Percentiles rank a stretch among this genome's conserved stretches.
These are phyloP conservation scores for Rhizopus delemar DNA, from an alignment of 371 early-diverging fungal genomes.

Conservation along the genomic window DNA sequence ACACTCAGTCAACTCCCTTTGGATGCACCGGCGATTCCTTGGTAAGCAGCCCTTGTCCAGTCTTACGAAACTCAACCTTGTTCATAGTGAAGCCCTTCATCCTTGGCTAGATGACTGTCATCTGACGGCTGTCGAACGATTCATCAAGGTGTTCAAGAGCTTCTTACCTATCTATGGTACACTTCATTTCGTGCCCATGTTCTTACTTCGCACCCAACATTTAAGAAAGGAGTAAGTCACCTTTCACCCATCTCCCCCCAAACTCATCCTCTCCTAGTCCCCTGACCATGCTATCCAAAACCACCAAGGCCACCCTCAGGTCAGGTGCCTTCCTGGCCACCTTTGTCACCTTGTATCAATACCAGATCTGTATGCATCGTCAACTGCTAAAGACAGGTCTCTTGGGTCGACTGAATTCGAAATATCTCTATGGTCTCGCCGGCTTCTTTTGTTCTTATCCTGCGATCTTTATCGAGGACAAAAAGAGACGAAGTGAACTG, in stretches of 20 bases:
- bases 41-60: slow-evolving; percentile 18
- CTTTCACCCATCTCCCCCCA: too few relatives aligned
- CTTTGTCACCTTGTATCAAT: slow-evolving; percentile 62
- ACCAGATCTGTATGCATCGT: slow-evolving; percentile 64
- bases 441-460: slow-evolving; percentile 57
- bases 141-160: slow-evolving; percentile 54
- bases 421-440: slow-evolving; percentile 65
- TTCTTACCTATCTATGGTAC: slow-evolving; percentile 73
- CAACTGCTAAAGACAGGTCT: slow-evolving; percentile 48
- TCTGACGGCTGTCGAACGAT: slow-evolving; percentile 46
- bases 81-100: slow-evolving; percentile 61
- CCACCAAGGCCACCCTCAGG: slow-evolving; percentile 55
- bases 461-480: slow-evolving; percentile 71
- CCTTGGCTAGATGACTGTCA: slow-evolving; percentile 63
- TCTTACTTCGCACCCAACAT: slow-evolving; percentile 57
- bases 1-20: slow-evolving; percentile 30
- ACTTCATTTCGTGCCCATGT: slow-evolving; percentile 70
- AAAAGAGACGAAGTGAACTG: slow-evolving; percentile 65
- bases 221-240: slow-evolving; percentile 57
- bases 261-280: slow-evolving; percentile 39
- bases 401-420: slow-evolving; percentile 44
- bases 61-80: background rate
- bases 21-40: slow-evolving; percentile 36
- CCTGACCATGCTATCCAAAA: slow-evolving; percentile 45
- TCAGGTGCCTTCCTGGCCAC: slow-evolving; percentile 65